Conservation (phyloP, 495 filamentous ascomycete genomes). For the Lasiosphaeria ovina region DNA sequence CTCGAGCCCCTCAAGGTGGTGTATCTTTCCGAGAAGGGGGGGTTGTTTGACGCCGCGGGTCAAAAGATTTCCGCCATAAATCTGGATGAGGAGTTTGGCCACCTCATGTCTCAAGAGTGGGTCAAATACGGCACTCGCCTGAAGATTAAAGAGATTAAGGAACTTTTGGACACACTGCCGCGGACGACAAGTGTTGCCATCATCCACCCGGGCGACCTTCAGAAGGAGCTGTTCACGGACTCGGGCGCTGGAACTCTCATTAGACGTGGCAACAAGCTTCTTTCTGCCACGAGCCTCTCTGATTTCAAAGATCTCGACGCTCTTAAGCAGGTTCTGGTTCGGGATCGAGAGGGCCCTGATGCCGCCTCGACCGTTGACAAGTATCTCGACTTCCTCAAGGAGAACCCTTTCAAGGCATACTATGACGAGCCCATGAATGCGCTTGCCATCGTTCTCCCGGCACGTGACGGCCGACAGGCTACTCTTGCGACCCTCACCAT, state of each 20-base stretch:
- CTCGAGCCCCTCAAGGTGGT: constrained; percentile 97
- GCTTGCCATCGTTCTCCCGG: constrained; percentile 85
- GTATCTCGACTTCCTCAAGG: constrained; percentile 73
- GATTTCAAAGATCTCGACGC: constrained; percentile 76
- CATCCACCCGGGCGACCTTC: constrained; percentile 90
- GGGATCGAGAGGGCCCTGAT: constrained; percentile 83
- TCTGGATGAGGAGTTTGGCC: constrained; percentile 94
- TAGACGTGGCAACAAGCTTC: constrained; percentile 86
- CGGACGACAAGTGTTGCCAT: constrained; percentile 94
- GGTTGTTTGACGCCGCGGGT: constrained; percentile 88
- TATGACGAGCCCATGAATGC: constrained; percentile 97
- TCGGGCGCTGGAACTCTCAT: constrained; percentile 95
- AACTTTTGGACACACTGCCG: constrained; percentile 80
- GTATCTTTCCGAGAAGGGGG: constrained; percentile 96
- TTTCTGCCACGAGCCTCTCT: constrained; percentile 67
- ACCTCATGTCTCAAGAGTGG: constrained; percentile 94
- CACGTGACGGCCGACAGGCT: constrained; percentile 55
- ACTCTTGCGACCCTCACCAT: constrained; percentile 92
- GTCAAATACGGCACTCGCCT: constrained; percentile 92
- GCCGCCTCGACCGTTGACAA: constrained; percentile 80
- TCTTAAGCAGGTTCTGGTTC: constrained; percentile 78
- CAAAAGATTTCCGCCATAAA: constrained; percentile 98
- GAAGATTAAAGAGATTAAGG: constrained; percentile 99
- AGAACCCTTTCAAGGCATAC: constrained; percentile 86
- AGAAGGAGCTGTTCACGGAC: constrained; percentile 96